Base-by-base conservation (phyloP, 2,329 filamentous ascomycete species). In the Colletotrichum filicis region DNA sequence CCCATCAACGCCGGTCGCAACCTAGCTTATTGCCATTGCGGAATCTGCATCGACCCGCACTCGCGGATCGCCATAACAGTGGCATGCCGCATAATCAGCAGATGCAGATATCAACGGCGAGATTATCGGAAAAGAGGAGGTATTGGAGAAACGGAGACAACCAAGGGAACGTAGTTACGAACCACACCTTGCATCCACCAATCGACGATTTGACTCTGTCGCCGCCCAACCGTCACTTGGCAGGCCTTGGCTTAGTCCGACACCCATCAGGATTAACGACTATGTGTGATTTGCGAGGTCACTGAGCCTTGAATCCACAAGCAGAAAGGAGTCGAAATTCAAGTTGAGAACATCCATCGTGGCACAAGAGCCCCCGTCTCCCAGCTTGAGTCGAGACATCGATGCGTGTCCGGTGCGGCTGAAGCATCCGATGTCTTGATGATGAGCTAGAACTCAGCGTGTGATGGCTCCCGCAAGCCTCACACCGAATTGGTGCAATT, bases 41-140 rank as follows among this genome's bases (percentile, higher is more conserved):
- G 66, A 60, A 65, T 35, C 70, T 60, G 65, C 46, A 46, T 56
- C 42, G 66, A 73, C 70, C 70, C 70, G 70, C 66, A 65, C 14
- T 46, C 66, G 70, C 70, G 60, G 70, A 73, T 73, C 70, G 35
- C 60, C 60, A 73, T 65, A 42, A 6, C 7, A 16, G 37, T 42
- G 16, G 37, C 11, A 35, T 12, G 32, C 32, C 32, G 11, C 37
- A 42, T 42, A 56, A 46, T 32, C 32, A 70, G 46, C 60, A 55
- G 42, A 73, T 65, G 60, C 55, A 70, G 67, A 71, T 30, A 32
- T n/a, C 32, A 35, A 65, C 59, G 60, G 65, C 66, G 42, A 55
- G 60, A 53, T 19, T 22, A 42, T 60, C 30, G 66, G 60, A 30
- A 46, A 49, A 42, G 37, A 70, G 62, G 49, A 53, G 49, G 28